A percentile compares a stretch with the other conserved stretches of the same genome.
Conservation (phyloP, 2,329 filamentous ascomycete genomes). For the Trichoderma semiorbis region DNA sequence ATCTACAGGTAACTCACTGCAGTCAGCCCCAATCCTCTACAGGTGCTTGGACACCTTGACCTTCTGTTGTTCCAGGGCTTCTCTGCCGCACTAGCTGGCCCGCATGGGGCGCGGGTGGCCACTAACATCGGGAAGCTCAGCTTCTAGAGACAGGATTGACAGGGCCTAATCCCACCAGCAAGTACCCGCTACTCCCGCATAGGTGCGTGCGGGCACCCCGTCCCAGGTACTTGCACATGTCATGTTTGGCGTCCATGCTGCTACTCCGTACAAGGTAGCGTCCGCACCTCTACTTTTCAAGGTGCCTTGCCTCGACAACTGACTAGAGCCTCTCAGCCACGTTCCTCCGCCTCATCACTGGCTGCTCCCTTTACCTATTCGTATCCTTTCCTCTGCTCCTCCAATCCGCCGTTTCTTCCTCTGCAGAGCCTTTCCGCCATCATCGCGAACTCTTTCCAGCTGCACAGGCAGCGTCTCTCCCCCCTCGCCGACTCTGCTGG, state of each 20-base stretch:
- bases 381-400: background rate
- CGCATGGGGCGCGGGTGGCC: background rate
- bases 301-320: background rate
- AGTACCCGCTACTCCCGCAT: background rate
- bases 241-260: background rate
- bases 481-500: background rate
- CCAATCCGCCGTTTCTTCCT: background rate
- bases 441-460: background rate
- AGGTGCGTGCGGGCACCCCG: background rate
- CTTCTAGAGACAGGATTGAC: background rate
- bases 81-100: background rate
- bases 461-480: background rate
- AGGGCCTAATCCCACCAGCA: background rate
- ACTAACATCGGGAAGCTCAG: constrained; percentile 8
- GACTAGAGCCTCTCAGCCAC: constrained; percentile 12
- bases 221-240: background rate
- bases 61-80: background rate
- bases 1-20: too few species aligned
- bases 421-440: background rate
- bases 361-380: background rate
- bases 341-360: constrained; percentile 7
- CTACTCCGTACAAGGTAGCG: background rate
- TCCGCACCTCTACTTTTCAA: background rate
- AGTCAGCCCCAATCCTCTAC: too few species aligned
- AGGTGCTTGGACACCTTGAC: background rate